Conservation (phyloP, 352 stramenopile genomes). For the Pythium phragmiticola region DNA sequence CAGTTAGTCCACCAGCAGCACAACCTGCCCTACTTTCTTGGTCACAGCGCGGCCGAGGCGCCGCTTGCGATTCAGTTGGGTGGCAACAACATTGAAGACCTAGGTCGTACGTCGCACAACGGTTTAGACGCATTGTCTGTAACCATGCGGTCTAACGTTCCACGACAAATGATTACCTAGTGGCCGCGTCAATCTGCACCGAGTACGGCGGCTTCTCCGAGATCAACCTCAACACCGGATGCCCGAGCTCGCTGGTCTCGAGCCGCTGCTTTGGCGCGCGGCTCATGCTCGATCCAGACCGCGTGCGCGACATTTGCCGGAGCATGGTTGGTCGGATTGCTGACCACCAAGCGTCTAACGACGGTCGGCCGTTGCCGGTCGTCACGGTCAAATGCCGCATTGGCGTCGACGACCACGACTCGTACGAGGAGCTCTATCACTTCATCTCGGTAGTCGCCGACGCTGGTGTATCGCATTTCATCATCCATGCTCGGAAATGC, state of each 20-base stretch:
- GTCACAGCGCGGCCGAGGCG: constrained; percentile 78
- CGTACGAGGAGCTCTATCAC: constrained; percentile 88
- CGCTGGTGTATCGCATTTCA: constrained; percentile 94
- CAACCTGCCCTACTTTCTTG: constrained; percentile 89
- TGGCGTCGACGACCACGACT: constrained; percentile 94
- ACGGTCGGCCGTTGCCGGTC: constrained; percentile 22
- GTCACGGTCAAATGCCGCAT: constrained; percentile 99
- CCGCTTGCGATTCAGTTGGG: constrained; percentile 94
- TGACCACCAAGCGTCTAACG: constrained; percentile 16
- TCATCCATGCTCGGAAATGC: constrained; percentile 98
- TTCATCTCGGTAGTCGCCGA: constrained; percentile 93
- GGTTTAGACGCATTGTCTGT: not conserved
- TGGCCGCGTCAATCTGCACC: constrained; percentile 66
- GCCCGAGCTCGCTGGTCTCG: constrained; percentile 83
- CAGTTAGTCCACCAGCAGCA: constrained; percentile 82
- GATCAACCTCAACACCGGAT: constrained; percentile 98
- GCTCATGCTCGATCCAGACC: constrained; percentile 96
- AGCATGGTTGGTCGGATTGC: constrained; percentile 74
- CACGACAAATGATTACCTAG: constrained; percentile 26
- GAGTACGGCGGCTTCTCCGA: constrained; percentile 90
- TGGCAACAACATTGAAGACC: constrained; percentile 84
- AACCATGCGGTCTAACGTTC: constrained; percentile 4
- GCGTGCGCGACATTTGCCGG: constrained; percentile 91
- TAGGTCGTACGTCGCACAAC: constrained; percentile 48
- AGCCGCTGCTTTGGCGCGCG: constrained; percentile 94